Conservation (phyloP, 169 alveolate genomes). For the Plasmodium vinckei region DNA sequence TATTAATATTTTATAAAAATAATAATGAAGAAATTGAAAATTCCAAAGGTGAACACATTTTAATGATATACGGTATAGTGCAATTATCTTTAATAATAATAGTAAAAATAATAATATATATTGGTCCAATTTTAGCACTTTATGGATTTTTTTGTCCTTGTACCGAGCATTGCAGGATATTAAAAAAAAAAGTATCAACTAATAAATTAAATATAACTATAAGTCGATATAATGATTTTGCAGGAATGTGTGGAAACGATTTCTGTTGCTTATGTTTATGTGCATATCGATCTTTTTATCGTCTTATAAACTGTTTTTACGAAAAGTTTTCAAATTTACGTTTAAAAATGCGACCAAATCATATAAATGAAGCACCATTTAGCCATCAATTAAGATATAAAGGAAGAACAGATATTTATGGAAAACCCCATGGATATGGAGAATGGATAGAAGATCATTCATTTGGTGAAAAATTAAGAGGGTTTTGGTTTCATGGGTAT, state of each 20-base stretch:
- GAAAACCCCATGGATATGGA: conserved; percentile 92
- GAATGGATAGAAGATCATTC: conserved; percentile 92
- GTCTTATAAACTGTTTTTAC: conserved; percentile 75
- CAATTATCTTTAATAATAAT: conserved; percentile 79
- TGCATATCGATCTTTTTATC: conserved; percentile 80
- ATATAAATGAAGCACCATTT: conserved; percentile 82
- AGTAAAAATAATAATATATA: conserved; percentile 77
- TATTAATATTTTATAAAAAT: conserved; percentile 78
- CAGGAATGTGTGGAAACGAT: conserved; percentile 84
- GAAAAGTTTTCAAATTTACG: conserved; percentile 48
- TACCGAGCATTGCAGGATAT: conserved; percentile 84
- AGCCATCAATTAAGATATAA: conserved; percentile 88
- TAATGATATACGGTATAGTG: conserved; percentile 77
- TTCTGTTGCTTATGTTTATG: conserved; percentile 84
- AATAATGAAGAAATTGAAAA: conserved; percentile 49
- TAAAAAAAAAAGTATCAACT: conserved; percentile 71
- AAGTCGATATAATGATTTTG: conserved; percentile 84
- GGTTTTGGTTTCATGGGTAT: conserved; percentile 91
- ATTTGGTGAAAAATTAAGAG: conserved; percentile 88
- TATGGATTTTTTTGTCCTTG: conserved; percentile 87
- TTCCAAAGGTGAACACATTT: conserved; percentile 75
- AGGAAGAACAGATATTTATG: conserved; percentile 88
- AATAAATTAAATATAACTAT: conserved; percentile 80
- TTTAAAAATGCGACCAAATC: conserved; percentile 39
- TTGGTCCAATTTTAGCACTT: conserved; percentile 83